Conservation (phyloP, 805 yeast genomes). For the Monosporozyma solicola region DNA sequence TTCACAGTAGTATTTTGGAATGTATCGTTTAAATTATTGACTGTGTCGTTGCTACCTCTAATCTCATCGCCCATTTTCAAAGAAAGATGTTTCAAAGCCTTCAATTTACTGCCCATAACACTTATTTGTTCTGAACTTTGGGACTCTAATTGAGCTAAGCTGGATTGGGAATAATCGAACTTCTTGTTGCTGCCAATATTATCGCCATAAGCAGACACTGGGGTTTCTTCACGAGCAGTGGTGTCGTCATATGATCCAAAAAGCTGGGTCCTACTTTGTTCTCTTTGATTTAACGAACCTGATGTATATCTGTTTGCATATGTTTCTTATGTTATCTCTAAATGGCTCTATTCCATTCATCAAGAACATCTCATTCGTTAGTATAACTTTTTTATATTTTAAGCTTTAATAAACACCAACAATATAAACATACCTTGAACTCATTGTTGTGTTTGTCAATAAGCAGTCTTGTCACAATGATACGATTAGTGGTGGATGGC, state of each 20-base stretch:
- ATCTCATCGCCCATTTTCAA: slow-evolving; percentile 59
- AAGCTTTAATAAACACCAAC: neutral
- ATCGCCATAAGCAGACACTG: slow-evolving; percentile 37
- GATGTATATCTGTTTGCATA: neutral
- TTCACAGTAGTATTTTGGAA: slow-evolving; percentile 40
- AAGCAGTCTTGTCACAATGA: neutral
- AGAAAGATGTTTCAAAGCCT: slow-evolving; percentile 46
- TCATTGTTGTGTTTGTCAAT: neutral
- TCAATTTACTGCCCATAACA: slow-evolving; percentile 45
- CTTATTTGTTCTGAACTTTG: slow-evolving; percentile 55
- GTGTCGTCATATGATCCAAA: slow-evolving; percentile 16
- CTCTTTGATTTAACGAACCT: slow-evolving; percentile 19
- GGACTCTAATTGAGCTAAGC: slow-evolving; percentile 52
- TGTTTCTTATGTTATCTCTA: neutral
- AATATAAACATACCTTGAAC: slow-evolving; percentile 6
- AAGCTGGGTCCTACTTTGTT: slow-evolving; percentile 25
- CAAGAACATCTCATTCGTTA: neutral
- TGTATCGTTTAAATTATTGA: slow-evolving; percentile 34
- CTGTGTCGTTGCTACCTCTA: slow-evolving; percentile 40
- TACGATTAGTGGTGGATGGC: neutral
- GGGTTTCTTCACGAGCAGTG: slow-evolving; percentile 3
- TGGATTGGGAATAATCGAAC: slow-evolving; percentile 42
- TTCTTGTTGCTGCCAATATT: slow-evolving; percentile 6
- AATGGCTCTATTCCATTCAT: neutral
- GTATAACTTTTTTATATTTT: neutral